A percentile compares a stretch with the other conserved stretches of the same genome.
These are phyloP conservation scores for Linum usitatissimum DNA, from an alignment of 345 rosid genomes.

Conservation along the genomic window DNA sequence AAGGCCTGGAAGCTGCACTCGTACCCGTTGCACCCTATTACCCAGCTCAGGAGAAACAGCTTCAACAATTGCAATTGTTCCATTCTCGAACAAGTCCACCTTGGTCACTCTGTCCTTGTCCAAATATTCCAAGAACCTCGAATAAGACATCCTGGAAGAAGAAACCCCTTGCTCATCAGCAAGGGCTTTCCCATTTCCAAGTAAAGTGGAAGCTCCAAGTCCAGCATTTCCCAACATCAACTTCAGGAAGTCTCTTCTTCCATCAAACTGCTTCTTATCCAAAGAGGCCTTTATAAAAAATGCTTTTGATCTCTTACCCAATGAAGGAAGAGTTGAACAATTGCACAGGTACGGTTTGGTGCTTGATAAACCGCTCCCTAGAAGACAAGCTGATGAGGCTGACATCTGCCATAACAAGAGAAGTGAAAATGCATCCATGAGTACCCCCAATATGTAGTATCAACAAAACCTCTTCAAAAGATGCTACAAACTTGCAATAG, in stretches of 20 bases:
- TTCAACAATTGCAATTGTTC: constrained; percentile 95
- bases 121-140: constrained; percentile 89
- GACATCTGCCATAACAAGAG: constrained; percentile 42
- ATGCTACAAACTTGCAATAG: too few relatives aligned
- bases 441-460: neutral
- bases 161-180: constrained; percentile 94
- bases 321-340: constrained; percentile 19
- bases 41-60: constrained; percentile 96
- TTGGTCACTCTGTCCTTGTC: constrained; percentile 81
- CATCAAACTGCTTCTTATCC: constrained; percentile 36
- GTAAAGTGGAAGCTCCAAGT: constrained; percentile 41
- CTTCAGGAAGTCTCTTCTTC: constrained; percentile 71
- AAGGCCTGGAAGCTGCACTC: constrained; percentile 89
- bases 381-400: constrained; percentile 61
- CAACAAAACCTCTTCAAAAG: neutral
- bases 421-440: neutral
- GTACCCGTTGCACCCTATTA: constrained; percentile 84
- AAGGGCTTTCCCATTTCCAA: constrained; percentile 56
- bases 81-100: constrained; percentile 91
- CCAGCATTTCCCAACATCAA: constrained; percentile 57
- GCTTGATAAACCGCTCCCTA: constrained; percentile 47
- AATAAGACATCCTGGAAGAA: constrained; percentile 95
- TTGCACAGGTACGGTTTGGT: constrained; percentile 30
- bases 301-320: constrained; percentile 29
- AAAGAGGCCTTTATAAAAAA: constrained; percentile 40